Conservation (phyloP, 169 alveolate genomes). For the Plasmodium cynomolgi region DNA sequence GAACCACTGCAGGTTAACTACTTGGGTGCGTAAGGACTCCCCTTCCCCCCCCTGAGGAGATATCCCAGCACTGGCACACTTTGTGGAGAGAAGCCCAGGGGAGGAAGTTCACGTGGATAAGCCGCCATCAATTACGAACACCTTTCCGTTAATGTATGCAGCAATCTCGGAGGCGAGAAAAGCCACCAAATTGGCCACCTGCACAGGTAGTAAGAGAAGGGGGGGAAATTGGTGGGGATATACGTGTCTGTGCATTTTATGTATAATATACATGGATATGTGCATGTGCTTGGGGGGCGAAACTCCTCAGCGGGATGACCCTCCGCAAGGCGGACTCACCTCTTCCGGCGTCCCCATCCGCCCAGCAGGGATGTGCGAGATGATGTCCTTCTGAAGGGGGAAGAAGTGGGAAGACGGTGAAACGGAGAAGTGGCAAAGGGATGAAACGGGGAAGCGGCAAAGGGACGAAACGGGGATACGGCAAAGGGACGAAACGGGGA, state of each 20-base stretch:
- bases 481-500: neutral
- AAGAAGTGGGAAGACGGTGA: too few relatives aligned
- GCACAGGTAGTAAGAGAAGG: neutral
- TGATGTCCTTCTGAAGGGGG: conserved; percentile 67
- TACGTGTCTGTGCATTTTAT: neutral
- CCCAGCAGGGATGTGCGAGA: conserved; percentile 78
- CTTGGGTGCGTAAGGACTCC: neutral
- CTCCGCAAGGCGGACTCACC: conserved; percentile 19
- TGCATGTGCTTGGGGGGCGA: neutral
- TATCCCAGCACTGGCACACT: neutral
- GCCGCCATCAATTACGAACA: conserved; percentile 80
- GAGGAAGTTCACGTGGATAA: conserved; percentile 41
- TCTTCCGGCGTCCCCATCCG: conserved; percentile 81
- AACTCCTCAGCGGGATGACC: neutral
- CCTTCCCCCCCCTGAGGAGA: neutral
- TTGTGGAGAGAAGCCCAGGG: neutral
- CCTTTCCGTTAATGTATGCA: conserved; percentile 78
- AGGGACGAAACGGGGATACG: neutral
- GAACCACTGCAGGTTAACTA: neutral
- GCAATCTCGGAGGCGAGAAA: conserved; percentile 81
- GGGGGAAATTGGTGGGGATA: neutral
- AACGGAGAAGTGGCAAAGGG: neutral
- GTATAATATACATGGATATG: neutral
- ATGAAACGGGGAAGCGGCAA: neutral
- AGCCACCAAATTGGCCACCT: conserved; percentile 81